phyloP scores from a whole-genome alignment of 257 asterid species.

The Jaltomata sinuosa region DNA sequence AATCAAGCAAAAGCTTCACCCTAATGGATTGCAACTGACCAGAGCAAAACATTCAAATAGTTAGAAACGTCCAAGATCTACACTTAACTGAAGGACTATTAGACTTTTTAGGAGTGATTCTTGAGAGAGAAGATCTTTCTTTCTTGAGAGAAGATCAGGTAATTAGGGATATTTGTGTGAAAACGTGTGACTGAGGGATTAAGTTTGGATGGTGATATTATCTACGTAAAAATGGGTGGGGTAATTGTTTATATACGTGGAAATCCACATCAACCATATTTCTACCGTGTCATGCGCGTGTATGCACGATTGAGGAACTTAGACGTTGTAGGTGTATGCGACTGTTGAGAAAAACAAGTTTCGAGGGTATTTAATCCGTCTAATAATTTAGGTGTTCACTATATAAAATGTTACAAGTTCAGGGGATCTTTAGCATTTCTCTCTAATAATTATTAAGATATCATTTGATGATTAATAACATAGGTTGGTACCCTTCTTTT shows the following conservation, averaged over 20 bases:
- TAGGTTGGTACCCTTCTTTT: no score
- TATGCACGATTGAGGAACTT: neutral
- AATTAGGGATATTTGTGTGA: neutral
- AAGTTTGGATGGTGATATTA: no score
- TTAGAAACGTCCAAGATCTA: neutral
- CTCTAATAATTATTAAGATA: no score
- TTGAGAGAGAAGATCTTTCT: no score
- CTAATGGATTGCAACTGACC: no score
- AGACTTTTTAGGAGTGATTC: neutral
- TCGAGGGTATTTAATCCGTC: neutral
- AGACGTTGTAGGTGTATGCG: neutral
- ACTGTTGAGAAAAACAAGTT: neutral
- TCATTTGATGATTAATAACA: no score
- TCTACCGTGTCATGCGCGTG: neutral
- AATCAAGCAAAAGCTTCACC: neutral
- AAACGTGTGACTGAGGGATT: no score
- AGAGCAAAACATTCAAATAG: neutral
- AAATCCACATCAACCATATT: neutral
- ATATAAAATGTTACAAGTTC: neutral
- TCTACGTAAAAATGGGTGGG: neutral
- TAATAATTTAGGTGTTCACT: neutral
- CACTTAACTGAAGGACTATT: neutral
- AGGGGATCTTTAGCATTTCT: neutral
- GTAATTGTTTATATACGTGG: neutral
- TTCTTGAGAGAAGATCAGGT: neutral